Evolutionary conservation across 2,329 filamentous ascomycete genomes (phyloP), one percentile per base, ranked within the genome.

Genomic region (Nemania abortiva): DNA sequence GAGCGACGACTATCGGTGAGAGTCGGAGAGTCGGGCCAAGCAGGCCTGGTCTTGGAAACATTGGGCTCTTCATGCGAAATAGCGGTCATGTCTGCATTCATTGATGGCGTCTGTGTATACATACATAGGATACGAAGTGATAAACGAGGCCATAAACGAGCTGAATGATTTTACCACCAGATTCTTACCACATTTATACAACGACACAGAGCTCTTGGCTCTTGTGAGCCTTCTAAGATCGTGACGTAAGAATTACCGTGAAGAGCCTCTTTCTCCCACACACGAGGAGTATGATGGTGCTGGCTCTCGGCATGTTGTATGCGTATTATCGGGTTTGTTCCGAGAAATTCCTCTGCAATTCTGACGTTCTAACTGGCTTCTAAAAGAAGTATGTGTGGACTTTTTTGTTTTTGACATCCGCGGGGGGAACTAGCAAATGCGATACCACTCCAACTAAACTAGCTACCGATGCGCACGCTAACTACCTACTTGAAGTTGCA

Each of bases 1-100:
- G 5, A 55, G 20, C n/a, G 66, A 69, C n/a, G 31, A 34, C 27
- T 63, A 66, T 69, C 67, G 67, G 67, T 66, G 67, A 69, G 63
- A 58, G 29, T 29, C 52, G 13, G 22, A 31, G 49, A 56, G 63
- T 20, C 45, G 18, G 27, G 56, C 49, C 55, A 55, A 49, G 42
- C 52, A 55, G 29, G 42, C 57, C 34, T 42, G 57, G 18, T 27
- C 49, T 42, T 54, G 39, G 39, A 42, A 54, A 55, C 47, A 9
- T 52, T 22, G 47, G 49, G 58, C 22, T 49, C 50, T 24, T 47
- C 42, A 20, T 63, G 66, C 66, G 57, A 69, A 62, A 42, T 62
- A 49, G 54, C 66, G 57, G 66, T 60, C 61, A 60, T 65, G 18
- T 42, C 66, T 11, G 56, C 39, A 58, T 54, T 31, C 29, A 54